Conservation (phyloP, 169 alveolate genomes). For the Plasmodium cynomolgi region DNA sequence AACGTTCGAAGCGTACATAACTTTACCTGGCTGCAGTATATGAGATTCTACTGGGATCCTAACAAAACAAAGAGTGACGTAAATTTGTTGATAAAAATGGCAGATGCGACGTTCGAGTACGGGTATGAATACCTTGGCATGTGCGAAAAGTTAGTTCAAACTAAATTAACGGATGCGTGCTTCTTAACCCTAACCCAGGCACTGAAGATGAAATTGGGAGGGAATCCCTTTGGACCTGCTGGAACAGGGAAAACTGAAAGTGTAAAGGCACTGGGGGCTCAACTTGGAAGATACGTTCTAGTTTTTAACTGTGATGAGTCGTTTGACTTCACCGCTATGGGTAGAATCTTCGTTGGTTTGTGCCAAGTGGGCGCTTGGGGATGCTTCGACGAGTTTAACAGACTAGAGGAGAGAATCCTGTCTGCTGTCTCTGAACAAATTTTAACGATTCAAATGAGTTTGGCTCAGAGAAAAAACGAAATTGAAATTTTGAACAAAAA, state of each 20-base stretch:
- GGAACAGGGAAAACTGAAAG: constrained; percentile 99
- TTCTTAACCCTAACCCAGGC: constrained; percentile 97
- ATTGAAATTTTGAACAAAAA: constrained; percentile 88
- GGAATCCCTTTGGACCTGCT: constrained; percentile 99
- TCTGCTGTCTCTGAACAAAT: constrained; percentile 97
- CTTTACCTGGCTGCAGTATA: constrained; percentile 96
- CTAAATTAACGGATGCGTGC: constrained; percentile 99
- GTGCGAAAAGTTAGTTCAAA: constrained; percentile 96
- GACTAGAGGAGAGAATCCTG: constrained; percentile 96
- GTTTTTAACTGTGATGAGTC: constrained; percentile 99
- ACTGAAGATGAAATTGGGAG: constrained; percentile 96
- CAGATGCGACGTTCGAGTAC: constrained; percentile 95
- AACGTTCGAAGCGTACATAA: constrained; percentile 79
- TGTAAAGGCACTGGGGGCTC: constrained; percentile 97
- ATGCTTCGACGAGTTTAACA: constrained; percentile 99
- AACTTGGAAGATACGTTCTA: constrained; percentile 96
- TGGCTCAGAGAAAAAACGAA: constrained; percentile 88
- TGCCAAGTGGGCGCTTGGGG: constrained; percentile 99
- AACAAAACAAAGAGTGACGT: constrained; percentile 80
- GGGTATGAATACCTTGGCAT: constrained; percentile 98
- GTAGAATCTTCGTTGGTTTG: constrained; percentile 95
- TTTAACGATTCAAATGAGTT: constrained; percentile 92
- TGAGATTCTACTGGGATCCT: constrained; percentile 94
- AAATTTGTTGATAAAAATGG: constrained; percentile 90
- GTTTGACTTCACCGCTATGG: constrained; percentile 98